phyloP scores from a whole-genome alignment of 108 stramenopile species.

The Cyclotella sp. region DNA sequence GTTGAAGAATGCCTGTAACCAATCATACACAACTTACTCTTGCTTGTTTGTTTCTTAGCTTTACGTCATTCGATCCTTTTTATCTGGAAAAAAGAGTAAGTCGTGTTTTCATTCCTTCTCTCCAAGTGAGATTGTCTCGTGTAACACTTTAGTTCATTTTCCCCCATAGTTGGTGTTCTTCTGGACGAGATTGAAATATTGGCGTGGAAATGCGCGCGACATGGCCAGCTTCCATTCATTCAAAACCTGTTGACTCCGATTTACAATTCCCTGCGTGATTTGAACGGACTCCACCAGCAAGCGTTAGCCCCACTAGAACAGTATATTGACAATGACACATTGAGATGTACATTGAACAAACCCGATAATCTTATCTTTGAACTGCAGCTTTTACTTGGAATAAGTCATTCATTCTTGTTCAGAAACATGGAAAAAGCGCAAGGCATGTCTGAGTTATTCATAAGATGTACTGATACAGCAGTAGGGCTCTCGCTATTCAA shows the following conservation, averaged over 20 bases:
- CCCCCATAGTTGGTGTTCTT: neutral
- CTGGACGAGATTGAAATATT: constrained; percentile 8
- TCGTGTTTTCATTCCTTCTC: too few relatives aligned
- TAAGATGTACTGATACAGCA: neutral
- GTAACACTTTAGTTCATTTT: neutral
- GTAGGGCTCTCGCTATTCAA: neutral
- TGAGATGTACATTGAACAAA: neutral
- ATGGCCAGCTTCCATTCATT: neutral
- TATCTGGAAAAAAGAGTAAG: too few relatives aligned
- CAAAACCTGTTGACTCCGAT: neutral
- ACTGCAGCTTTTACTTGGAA: neutral
- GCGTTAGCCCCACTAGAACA: neutral
- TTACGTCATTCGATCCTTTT: too few relatives aligned
- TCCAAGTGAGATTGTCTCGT: too few relatives aligned
- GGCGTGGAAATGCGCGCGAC: neutral
- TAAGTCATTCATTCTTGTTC: neutral
- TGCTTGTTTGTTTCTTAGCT: neutral
- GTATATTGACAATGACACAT: neutral
- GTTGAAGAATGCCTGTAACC: neutral
- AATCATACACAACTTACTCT: neutral
- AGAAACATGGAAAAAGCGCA: constrained; percentile 10
- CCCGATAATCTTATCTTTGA: neutral
- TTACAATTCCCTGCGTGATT: constrained; percentile 7
- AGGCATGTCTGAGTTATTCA: neutral
- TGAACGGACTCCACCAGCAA: neutral